Base-by-base conservation (phyloP, 495 filamentous ascomycete species). In the Filosporella fistucella region DNA sequence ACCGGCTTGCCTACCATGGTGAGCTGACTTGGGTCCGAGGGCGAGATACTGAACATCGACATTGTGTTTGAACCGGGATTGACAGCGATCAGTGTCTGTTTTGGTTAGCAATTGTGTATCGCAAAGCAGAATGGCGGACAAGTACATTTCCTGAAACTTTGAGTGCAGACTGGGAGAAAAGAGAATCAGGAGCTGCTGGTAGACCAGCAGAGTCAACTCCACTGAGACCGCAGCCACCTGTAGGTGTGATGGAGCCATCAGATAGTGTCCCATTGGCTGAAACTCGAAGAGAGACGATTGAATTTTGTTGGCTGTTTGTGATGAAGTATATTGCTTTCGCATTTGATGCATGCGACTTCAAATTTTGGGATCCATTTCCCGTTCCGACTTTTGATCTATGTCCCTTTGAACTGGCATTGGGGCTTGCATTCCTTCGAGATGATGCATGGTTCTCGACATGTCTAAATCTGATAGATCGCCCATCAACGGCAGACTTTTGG, bases 11-110 rank as follows among this genome's bases (percentile, higher is more conserved):
- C 75, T 22, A 77, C 45, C n/a, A 66, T 38, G 0, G 59, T 63
- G 28, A 80, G 56, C 8, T 66, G 47, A 20, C 67, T 70, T 3
- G 78, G 70, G 54, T 81, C 59, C 4, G 49, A 13, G 0, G 59
- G 42, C 17, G 57, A 57, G 60, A 84, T 81, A 38, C 59, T 48
- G 34, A 84, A 63, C 71, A 80, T 72, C 47, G 66, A 69, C 2
- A 80, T 32, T 2, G 74, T 74, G 56, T 81, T 77, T 29, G 74
- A 80, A 25, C 77, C 78, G n/a, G 80, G 63, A 59, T 82, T 82
- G 29, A 82, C 77, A 18, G 74, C 76, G 43, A 82, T 77, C 24
- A 82, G 44, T 44, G 47, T 29, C 69, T 74, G 40, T 26, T 13
- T 42, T 14, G 11, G 29, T 20, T 17, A 17, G 18, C 38, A 28